Conservation (phyloP, 2,329 filamentous ascomycete genomes). For the Thelonectria discophora region DNA sequence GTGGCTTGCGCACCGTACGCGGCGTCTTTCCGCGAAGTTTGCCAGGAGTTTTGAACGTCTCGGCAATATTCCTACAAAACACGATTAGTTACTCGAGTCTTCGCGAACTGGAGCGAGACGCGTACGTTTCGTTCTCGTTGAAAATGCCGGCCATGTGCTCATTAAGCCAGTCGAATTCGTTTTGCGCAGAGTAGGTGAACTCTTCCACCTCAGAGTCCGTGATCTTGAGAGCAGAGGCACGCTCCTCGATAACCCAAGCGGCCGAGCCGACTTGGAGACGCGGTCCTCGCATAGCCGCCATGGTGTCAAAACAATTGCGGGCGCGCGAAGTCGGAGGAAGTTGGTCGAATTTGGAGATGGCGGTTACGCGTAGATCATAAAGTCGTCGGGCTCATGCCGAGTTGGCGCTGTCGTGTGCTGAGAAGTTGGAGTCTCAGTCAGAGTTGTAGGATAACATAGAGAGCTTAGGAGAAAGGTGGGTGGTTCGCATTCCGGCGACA, state of each 20-base stretch:
- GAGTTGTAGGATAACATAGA: conserved; percentile 29
- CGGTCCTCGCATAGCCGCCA: conserved; percentile 62
- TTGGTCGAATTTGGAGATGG: conserved; percentile 29
- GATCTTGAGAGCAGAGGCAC: conserved; percentile 78
- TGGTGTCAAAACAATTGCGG: conserved; percentile 36
- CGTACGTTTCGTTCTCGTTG: conserved; percentile 82
- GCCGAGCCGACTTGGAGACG: conserved; percentile 79
- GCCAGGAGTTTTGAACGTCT: conserved; percentile 94
- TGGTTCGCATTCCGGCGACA: conserved; percentile 38
- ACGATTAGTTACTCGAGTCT: conserved; percentile 23
- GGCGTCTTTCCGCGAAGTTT: conserved; percentile 85
- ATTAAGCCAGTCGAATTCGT: conserved; percentile 98
- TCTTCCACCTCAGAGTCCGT: conserved; percentile 87
- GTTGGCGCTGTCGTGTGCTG: conserved; percentile 25
- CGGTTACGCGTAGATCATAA: conserved; percentile 32
- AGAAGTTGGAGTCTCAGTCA: conserved; percentile 29
- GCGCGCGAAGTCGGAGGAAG: conserved; percentile 19
- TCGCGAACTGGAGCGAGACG: conserved; percentile 14
- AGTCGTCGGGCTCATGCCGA: conserved; percentile 34
- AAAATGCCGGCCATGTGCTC: conserved; percentile 98
- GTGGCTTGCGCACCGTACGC: conserved; percentile 71
- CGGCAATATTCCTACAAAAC: conserved; percentile 78
- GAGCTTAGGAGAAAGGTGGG: conserved; percentile 30
- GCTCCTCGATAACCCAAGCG: conserved; percentile 87
- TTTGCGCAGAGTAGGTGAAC: conserved; percentile 88